Base-by-base conservation (phyloP, 768 basidiomycete genomes). In the Lactifluus volemus region DNA sequence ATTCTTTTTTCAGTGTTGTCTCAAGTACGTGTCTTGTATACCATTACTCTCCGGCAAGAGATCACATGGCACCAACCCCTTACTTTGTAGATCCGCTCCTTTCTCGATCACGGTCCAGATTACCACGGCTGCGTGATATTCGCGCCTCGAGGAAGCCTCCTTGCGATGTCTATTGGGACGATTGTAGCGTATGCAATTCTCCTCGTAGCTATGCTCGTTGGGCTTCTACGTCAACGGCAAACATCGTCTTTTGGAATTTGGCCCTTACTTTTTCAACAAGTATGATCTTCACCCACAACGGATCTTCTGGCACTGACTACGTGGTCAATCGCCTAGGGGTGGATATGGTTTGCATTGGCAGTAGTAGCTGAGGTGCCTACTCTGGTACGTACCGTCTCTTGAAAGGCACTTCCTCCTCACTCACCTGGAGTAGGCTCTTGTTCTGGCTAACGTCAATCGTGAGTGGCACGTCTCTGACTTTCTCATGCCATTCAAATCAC, bases 321-420 rank as follows among this genome's bases (percentile, higher is more conserved):
- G 2, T 15, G 8, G 5, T 21, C 5, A 8, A 44, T 14, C 17
- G 3, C 25, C 30, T 60, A 60, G 59, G 59, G 59, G 30, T 60
- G 59, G 53, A 45, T 38, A 30, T 60, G 59, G 59, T 45, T 60
- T 38, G 59, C 53, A 10, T 21, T 60, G 48, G 59, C 59, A 1
- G 53, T 60, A 17, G 59, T 7, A 2, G 59, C 49, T 14, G 59
- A 60, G 53, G 30, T 55, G 49, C 59, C 59, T 45, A 44, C 53
- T 30, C 41, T 60, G 8, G 59, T 55, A 8, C 15, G 59, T 55
- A 15, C 14, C 0, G 11, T 41, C 21, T n/a, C 12, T 29, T 10
- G 21, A 49, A 25, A n/a, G 39, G 29, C 15, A 7, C 25, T 17
- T 25, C n/a, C 14, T 32, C n/a, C 11, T n/a, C n/a, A 19, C 25